Evolutionary conservation across 2,329 filamentous ascomycete genomes (phyloP).

Genomic region (Elsinoe perseae): DNA sequence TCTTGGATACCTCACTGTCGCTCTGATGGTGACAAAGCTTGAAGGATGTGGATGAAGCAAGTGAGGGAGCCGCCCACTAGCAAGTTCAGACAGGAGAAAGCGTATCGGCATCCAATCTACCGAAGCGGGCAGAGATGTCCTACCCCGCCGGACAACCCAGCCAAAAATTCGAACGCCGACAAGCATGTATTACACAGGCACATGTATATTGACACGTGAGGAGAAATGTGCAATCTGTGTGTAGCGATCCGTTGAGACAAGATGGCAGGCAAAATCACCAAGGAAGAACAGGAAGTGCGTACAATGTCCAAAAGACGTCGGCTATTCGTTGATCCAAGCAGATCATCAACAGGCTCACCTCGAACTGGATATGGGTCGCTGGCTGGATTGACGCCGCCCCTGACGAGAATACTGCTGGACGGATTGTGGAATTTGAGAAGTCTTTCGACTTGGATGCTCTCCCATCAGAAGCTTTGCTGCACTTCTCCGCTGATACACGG

Average conservation of each 20-base stretch:
- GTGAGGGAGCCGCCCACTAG: not conserved
- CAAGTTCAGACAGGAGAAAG: not conserved
- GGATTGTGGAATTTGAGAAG: constrained; percentile 29
- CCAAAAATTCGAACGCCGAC: not conserved
- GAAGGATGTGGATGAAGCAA: too few relatives aligned
- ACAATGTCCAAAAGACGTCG: not conserved
- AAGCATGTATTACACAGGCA: too few relatives aligned
- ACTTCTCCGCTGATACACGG: constrained; percentile 36
- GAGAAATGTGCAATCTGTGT: not conserved
- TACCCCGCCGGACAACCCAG: not conserved
- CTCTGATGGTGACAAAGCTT: too few relatives aligned
- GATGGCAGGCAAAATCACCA: not conserved
- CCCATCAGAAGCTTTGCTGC: constrained; percentile 23
- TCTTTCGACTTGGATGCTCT: constrained; percentile 20
- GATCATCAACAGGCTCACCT: constrained; percentile 31
- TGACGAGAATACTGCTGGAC: constrained; percentile 28
- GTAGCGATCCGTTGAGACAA: not conserved
- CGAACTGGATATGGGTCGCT: constrained; percentile 35
- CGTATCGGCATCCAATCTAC: not conserved
- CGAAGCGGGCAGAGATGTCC: not conserved
- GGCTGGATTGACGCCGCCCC: constrained; percentile 30
- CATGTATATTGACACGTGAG: not conserved
- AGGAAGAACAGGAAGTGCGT: not conserved
- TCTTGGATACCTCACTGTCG: too few relatives aligned
- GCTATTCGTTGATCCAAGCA: constrained; percentile 15